Conservation (phyloP, 345 rosid genomes). For the Camelina sativa region DNA sequence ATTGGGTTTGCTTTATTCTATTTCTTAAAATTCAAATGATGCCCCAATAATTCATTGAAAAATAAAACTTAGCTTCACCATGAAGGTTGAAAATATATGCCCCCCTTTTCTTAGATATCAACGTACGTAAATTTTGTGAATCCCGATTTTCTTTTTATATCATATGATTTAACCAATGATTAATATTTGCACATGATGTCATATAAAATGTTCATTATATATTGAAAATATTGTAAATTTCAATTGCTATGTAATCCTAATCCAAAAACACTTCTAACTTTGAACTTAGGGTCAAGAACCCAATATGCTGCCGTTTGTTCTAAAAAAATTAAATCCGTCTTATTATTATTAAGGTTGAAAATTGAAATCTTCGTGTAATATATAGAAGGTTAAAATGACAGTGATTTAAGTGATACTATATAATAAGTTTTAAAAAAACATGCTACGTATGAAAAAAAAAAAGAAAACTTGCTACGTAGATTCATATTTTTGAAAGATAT, state of each 20-base stretch:
- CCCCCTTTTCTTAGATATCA: slow-evolving; percentile 21
- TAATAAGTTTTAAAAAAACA: neutral
- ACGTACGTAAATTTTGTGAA: neutral
- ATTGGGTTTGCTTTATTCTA: slow-evolving; percentile 46
- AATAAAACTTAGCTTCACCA: slow-evolving; percentile 38
- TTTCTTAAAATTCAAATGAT: slow-evolving; percentile 44
- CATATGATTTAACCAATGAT: neutral
- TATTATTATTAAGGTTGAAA: neutral
- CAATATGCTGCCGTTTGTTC: neutral
- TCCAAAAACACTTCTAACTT: neutral
- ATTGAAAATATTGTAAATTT: neutral
- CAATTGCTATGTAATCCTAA: neutral
- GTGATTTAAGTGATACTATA: neutral
- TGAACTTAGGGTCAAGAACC: neutral
- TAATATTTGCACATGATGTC: neutral
- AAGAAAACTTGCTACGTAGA: neutral
- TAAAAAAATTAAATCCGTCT: neutral
- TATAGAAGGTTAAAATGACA: neutral
- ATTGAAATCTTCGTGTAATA: neutral
- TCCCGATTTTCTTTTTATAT: neutral
- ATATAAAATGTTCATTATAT: neutral
- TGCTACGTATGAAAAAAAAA: too few relatives aligned
- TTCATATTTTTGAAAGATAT: neutral
- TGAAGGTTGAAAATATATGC: slow-evolving; percentile 32
- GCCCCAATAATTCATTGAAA: slow-evolving; percentile 49